These are phyloP conservation scores for Aeschynomene evenia DNA, from an alignment of 306 rosid species.

Conservation along the genomic window DNA sequence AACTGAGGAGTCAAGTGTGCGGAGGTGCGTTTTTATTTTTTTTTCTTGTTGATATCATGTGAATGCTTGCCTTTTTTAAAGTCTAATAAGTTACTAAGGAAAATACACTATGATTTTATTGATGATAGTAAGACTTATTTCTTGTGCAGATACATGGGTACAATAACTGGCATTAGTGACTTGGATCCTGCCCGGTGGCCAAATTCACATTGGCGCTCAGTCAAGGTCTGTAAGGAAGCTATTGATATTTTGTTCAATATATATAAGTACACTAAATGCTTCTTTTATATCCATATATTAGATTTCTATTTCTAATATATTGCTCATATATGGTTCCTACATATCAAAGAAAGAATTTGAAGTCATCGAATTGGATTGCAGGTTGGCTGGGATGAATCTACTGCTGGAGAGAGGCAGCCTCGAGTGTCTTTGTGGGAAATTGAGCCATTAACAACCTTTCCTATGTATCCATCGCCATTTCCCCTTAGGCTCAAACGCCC, in stretches of 20 bases:
- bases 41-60: not conserved
- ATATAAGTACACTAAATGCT: too few relatives aligned
- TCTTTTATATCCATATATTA: not conserved
- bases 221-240: conserved; percentile 64
- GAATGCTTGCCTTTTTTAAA: not conserved
- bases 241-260: not conserved
- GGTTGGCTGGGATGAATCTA: conserved; percentile 99
- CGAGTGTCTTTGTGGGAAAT: conserved; percentile 97
- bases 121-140: not conserved
- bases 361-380: conserved; percentile 37
- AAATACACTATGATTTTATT: not conserved
- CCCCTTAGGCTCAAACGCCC: conserved; percentile 94
- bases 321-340: not conserved
- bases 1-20: conserved; percentile 97
- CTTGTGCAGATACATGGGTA: conserved; percentile 71
- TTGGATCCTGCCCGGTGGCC: conserved; percentile 83
- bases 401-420: conserved; percentile 98
- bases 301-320: not conserved
- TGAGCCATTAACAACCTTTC: conserved; percentile 95
- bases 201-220: conserved; percentile 97
- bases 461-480: conserved; percentile 95
- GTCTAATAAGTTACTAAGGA: not conserved
- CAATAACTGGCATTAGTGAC: conserved; percentile 90
- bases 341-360: not conserved
- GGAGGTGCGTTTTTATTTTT: conserved; percentile 57